Conservation (phyloP, 2,329 filamentous ascomycete species). For the Fulvia fulva region DNA sequence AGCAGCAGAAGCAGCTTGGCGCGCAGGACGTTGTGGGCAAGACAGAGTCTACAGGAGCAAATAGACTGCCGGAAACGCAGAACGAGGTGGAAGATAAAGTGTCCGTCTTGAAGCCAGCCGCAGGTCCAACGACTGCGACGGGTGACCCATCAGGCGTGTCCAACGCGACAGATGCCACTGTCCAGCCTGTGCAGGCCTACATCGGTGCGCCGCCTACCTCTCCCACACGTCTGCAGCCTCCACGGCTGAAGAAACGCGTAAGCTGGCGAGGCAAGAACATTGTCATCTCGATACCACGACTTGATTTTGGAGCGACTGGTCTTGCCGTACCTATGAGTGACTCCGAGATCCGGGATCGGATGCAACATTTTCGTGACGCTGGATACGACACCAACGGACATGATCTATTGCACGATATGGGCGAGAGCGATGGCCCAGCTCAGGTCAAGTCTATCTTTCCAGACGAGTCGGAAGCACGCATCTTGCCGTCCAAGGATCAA, state of each 20-base stretch:
- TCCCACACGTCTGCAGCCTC: conserved; percentile 26
- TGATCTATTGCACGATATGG: conserved; percentile 52
- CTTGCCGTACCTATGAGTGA: conserved; percentile 43
- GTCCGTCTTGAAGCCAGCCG: not conserved
- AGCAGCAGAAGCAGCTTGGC: not conserved
- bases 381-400: conserved; percentile 69
- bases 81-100: not conserved
- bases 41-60: not conserved
- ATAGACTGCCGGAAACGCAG: not conserved
- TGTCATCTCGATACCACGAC: conserved; percentile 42
- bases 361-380: conserved; percentile 62
- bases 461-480: conserved; percentile 40
- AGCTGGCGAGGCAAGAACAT: conserved; percentile 45
- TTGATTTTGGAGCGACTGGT: conserved; percentile 41
- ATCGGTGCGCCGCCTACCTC: conserved; percentile 2
- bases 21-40: not conserved
- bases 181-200: not conserved
- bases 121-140: not conserved
- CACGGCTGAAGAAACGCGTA: conserved; percentile 43
- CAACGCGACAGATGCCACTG: not conserved
- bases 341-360: conserved; percentile 57
- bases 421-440: conserved; percentile 20
- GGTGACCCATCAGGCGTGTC: not conserved
- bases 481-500: conserved; percentile 44
- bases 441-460: conserved; percentile 71